Evolutionary conservation across 2,329 filamentous ascomycete species (phyloP), one percentile per base, ranked within the genome.

Genomic region (Parafenestella ontariensis): DNA sequence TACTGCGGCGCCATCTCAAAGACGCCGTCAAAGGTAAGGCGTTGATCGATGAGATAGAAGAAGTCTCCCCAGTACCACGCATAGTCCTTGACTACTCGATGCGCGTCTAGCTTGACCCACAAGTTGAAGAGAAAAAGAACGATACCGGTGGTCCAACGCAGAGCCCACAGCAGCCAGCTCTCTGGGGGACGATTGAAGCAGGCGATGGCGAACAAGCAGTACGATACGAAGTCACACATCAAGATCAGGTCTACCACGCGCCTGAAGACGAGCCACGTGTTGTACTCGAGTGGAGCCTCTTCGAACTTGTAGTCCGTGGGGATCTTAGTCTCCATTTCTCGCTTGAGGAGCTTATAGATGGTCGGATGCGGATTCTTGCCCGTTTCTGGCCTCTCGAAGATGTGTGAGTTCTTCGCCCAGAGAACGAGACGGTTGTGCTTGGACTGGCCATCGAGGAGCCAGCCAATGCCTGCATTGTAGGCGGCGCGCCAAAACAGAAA

Each of bases 61-160:
- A 98, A 98, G 77, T 99, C 95, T 58, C 95, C 95, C 95, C 95
- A 99, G 78, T 98, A 99, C 95, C 95, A 99, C 24, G 95, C 95
- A 79, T 93, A 99, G 78, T 99, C 95, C 78, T 98, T 98, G 72
- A 99, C 95, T 45, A 99, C 95, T 57, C 95, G 86, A 77, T 99
- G 95, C 18, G 95, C 95, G 77, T 99, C 95, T 58, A 99, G 83
- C 79, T 99, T 99, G 61, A 99, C 95, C 93, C 95, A 98, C 20
- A 98, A 83, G 76, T 98, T 99, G 84, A 99, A 98, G 53, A 90
- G 83, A 59, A 99, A 89, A 23, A 98, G 83, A 36, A 84, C 78
- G 62, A 94, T 84, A 46, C 95, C 95, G 42, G 88, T 82, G 3
- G 81, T 72, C 95, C 95, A 99, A 56, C 95, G 89, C 51, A 87